phyloP scores from a whole-genome alignment of 768 basidiomycete genomes.

The Sistotremastrum niveocremeum region DNA sequence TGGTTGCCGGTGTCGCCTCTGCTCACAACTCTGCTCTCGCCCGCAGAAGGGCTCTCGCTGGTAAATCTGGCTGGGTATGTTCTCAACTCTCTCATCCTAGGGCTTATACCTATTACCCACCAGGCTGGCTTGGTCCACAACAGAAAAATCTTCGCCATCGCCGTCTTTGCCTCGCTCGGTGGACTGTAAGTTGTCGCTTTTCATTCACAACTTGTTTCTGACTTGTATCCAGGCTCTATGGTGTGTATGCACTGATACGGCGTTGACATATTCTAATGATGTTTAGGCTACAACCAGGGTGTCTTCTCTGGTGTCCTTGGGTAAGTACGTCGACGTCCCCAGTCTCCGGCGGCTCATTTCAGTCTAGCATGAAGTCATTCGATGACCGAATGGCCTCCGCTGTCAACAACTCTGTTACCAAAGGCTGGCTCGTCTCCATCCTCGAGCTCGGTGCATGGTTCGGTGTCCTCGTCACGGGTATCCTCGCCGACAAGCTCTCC shows the following conservation, averaged over 20 bases:
- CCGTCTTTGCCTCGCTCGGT: constrained; percentile 69
- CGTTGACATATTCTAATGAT: constrained; percentile 1
- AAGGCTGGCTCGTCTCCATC: constrained; percentile 65
- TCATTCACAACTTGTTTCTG: constrained; percentile 1
- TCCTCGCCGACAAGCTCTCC: constrained; percentile 57
- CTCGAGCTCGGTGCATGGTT: constrained; percentile 67
- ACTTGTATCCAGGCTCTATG: constrained; percentile 38
- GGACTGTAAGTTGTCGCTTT: constrained; percentile 40
- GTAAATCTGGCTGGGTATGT: constrained; percentile 54
- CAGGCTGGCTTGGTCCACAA: constrained; percentile 58
- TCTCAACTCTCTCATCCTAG: constrained; percentile 1
- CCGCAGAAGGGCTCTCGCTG: constrained; percentile 42
- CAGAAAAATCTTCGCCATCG: constrained; percentile 47
- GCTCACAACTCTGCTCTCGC: constrained; percentile 16
- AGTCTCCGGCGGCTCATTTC: constrained; percentile 23
- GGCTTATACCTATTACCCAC: neutral
- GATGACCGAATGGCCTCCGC: constrained; percentile 37
- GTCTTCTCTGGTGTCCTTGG: constrained; percentile 65
- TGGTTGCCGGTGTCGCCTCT: too few species aligned
- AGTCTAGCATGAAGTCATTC: constrained; percentile 14
- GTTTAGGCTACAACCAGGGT: constrained; percentile 55
- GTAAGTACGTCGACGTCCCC: constrained; percentile 20
- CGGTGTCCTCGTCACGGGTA: constrained; percentile 61
- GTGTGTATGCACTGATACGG: constrained; percentile 20
- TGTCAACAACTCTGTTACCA: constrained; percentile 34